Conservation (phyloP, 2,329 filamentous ascomycete genomes). For the Colletotrichum nymphaeae region DNA sequence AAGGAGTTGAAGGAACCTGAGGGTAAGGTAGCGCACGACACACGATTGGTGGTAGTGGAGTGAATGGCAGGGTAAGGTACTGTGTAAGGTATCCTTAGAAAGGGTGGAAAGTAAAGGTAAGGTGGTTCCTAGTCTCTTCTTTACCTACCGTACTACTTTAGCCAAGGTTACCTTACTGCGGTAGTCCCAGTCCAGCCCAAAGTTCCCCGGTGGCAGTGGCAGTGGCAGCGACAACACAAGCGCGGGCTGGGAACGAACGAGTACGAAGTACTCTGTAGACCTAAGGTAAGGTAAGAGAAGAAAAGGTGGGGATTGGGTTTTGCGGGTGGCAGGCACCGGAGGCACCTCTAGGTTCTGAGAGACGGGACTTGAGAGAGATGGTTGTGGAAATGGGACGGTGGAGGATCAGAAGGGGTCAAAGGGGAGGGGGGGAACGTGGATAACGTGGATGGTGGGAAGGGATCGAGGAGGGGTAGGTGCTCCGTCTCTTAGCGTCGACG, state of each 20-base stretch:
- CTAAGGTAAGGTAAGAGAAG: neutral
- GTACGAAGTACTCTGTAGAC: neutral
- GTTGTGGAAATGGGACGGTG: neutral
- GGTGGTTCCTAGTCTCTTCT: neutral
- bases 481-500: slow-evolving; percentile 10
- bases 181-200: slow-evolving; percentile 4
- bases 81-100: neutral
- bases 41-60: slow-evolving; percentile 17
- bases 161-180: neutral
- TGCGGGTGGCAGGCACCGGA: neutral
- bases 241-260: neutral
- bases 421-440: neutral
- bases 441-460: neutral
- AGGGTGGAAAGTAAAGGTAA: neutral
- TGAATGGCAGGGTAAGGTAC: slow-evolving; percentile 7
- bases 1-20: slow-evolving; percentile 4
- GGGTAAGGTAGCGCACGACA: slow-evolving; percentile 6
- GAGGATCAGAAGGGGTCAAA: neutral
- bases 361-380: neutral
- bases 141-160: neutral
- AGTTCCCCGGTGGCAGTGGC: neutral
- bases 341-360: no score
- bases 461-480: slow-evolving; percentile 26
- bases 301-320: slow-evolving; percentile 1
- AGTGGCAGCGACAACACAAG: slow-evolving; percentile 6